Base-by-base conservation (phyloP, 139 green algal genomes). In the Haematococcus sp. region DNA sequence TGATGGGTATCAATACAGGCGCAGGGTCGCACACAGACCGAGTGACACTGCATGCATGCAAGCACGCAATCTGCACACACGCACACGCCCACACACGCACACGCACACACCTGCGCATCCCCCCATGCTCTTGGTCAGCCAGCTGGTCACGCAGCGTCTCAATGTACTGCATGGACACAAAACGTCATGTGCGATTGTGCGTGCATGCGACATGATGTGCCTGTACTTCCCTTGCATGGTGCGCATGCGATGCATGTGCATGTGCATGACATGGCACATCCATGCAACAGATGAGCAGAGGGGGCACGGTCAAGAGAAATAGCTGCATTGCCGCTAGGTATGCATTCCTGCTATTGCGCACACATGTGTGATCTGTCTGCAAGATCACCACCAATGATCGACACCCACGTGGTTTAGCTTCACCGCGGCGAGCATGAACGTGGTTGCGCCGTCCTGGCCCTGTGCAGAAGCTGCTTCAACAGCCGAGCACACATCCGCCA, bases 141-240 rank as follows among this genome's bases (percentile, higher is more conserved):
- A 86, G 58, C 56, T 77, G 72, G 23, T 86, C 81, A 33, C 74
- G 77, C 31, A 86, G 64, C 1, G 64, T 63, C 32, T 83, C 74
- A 16, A 86, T 55, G 22, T 81, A 79, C 81, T 86, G 69, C 49
- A 16, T 73, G 22, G 3, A 61, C 22, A 34, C n/a, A n/a, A 40
- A 9, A 32, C 7, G 19, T 35, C 17, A 69, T 3, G 63, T 52
- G 4, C 7, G 34, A 4, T 30, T 52, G 63, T 69, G 63, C 17
- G 25, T 65, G 58, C 30, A 30, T 65, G 58, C 25, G 58, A 40
- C 22, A 32, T 20, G 27, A n/a, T 61, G 54, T 61, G 16, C 28
- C 4, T 61, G 54, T 61, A 23, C 28, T 20, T 61, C 22, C 16
- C 22, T 61, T 20, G 27, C 4, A 32, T 20, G 27, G 28, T 61